A percentile compares a stretch with the other conserved stretches of the same genome.
These are phyloP conservation scores for Sarocladium brachiariae DNA, from an alignment of 2,329 filamentous ascomycete genomes.

Conservation along the genomic window DNA sequence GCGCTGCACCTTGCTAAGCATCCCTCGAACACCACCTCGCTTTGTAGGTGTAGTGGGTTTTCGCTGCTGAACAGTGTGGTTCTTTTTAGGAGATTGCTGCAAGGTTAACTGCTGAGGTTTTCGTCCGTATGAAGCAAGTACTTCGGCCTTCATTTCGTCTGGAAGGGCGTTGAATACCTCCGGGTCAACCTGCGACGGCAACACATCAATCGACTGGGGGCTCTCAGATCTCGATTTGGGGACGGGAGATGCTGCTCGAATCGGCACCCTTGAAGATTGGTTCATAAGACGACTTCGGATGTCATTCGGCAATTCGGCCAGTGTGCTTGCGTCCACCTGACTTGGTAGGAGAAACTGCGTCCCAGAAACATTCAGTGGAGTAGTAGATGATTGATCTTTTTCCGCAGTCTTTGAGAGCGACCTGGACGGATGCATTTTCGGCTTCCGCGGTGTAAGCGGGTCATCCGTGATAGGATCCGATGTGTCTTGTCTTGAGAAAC, in stretches of 20 bases:
- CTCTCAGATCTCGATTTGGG: constrained; percentile 29
- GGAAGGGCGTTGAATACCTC: constrained; percentile 80
- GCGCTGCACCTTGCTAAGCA: constrained; percentile 40
- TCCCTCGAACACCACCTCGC: constrained; percentile 38
- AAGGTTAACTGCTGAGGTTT: constrained; percentile 28
- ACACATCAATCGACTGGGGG: constrained; percentile 33
- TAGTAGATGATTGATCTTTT: constrained; percentile 49
- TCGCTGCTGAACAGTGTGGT: constrained; percentile 42
- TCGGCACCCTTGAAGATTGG: constrained; percentile 30
- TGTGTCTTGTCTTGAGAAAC: constrained; percentile 23
- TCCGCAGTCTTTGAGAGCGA: constrained; percentile 43
- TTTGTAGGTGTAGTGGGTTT: constrained; percentile 60
- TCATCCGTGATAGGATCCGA: constrained; percentile 50
- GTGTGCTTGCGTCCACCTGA: constrained; percentile 72
- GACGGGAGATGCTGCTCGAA: constrained; percentile 22
- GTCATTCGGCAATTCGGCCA: constrained; percentile 77
- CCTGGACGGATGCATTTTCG: constrained; percentile 46
- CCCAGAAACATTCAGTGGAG: constrained; percentile 69
- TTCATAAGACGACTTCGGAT: constrained; percentile 70
- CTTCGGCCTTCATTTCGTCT: constrained; percentile 76
- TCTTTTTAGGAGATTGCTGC: constrained; percentile 50
- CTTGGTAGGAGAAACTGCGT: constrained; percentile 89
- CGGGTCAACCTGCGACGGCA: constrained; percentile 76
- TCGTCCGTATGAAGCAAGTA: constrained; percentile 63
- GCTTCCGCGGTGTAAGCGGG: constrained; percentile 45